phyloP scores from a whole-genome alignment of 2,329 filamentous ascomycete species.

The Ophiosphaerella narmari region DNA sequence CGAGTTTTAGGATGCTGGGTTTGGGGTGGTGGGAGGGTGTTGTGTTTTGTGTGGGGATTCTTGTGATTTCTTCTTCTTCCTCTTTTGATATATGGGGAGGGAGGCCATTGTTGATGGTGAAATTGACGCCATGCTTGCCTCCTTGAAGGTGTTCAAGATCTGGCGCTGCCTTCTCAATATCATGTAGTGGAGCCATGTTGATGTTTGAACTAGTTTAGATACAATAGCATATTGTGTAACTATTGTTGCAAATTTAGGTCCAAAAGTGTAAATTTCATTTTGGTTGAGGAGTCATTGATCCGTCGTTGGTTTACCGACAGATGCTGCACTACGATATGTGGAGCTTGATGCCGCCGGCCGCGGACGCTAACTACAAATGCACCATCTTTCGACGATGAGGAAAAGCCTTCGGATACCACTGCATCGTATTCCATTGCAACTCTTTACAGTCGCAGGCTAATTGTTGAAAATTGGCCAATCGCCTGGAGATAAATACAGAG shows the following conservation, averaged over 20 bases:
- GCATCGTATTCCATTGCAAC: no score
- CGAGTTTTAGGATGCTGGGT: conserved; percentile 16
- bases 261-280: neutral
- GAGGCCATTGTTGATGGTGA: conserved; percentile 5
- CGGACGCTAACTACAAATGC: conserved; percentile 20
- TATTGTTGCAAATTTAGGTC: neutral
- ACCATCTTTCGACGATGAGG: no score
- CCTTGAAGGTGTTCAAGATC: neutral
- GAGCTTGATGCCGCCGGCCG: conserved; percentile 21
- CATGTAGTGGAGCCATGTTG: conserved; percentile 8
- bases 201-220: neutral
- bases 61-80: conserved; percentile 13
- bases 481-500: no score
- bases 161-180: conserved; percentile 20
- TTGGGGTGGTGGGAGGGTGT: conserved; percentile 17
- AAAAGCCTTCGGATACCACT: no score
- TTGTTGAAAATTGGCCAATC: no score
- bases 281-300: neutral
- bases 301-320: conserved; percentile 14
- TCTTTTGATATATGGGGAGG: neutral
- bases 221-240: neutral
- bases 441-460: no score
- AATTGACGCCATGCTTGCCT: conserved; percentile 6
- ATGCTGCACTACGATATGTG: neutral
- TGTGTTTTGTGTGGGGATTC: conserved; percentile 18